phyloP scores from a whole-genome alignment of 2,329 filamentous ascomycete species.

The Epichloe bromicola region DNA sequence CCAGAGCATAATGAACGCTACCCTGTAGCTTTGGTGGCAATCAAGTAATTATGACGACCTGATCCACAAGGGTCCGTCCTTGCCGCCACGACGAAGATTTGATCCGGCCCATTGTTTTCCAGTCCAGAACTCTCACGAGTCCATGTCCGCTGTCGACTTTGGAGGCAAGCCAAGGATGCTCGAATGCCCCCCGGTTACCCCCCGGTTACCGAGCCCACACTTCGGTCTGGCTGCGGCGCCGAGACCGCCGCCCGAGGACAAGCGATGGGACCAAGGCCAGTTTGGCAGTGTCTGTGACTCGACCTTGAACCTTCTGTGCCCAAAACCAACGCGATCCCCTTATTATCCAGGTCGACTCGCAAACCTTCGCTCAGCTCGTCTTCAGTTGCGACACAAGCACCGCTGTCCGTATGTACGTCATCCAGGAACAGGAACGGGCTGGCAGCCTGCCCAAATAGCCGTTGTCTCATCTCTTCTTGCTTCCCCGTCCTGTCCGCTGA shows the following conservation, averaged over 20 bases:
- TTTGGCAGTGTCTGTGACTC: not conserved
- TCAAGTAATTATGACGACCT: no score
- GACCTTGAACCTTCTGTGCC: not conserved
- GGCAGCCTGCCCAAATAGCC: no score
- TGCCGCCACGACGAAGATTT: no score
- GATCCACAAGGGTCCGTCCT: no score
- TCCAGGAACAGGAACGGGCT: not conserved
- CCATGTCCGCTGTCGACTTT: no score
- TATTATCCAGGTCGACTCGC: not conserved
- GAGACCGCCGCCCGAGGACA: slow-evolving; percentile 1
- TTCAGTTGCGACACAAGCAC: not conserved
- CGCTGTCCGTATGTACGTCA: slow-evolving; percentile 2
- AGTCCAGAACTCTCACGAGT: no score
- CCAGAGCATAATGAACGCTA: no score
- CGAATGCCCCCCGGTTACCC: not conserved
- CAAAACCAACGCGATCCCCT: not conserved
- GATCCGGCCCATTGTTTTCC: no score
- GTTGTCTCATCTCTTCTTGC: no score
- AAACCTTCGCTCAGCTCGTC: not conserved
- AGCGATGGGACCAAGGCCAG: no score
- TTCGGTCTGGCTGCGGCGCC: slow-evolving; percentile 3
- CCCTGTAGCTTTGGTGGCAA: no score
- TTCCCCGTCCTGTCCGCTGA: not conserved
- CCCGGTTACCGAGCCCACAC: slow-evolving; percentile 3
- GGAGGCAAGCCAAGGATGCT: not conserved